Base-by-base conservation (phyloP, 2,329 filamentous ascomycete genomes). In the Coleophoma cylindrospora region DNA sequence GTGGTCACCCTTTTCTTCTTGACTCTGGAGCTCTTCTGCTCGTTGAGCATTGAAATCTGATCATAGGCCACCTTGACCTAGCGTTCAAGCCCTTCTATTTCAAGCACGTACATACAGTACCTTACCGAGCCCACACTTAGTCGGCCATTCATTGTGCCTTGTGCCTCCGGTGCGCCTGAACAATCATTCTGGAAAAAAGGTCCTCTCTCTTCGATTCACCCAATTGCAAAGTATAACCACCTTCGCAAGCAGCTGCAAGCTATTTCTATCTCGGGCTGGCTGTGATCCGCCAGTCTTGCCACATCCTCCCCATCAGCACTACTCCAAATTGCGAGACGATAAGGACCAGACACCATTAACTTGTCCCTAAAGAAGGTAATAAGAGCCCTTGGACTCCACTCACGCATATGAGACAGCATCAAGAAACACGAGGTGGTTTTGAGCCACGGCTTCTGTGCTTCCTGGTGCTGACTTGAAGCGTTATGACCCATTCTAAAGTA, bases 111-210 rank as follows among this genome's bases (percentile, higher is more conserved):
- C 32, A 11, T 32, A 34, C 44, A 17, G 22, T 15, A n/a, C 21
- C 37, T 22, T 38, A 22, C 40, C 21, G 17, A 45, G 40, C 49
- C 21, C 21, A 49, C 32, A 38, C 49, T 13, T 32, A 41, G 27
- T 27, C 6, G 27, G 27, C 27, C 27, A 43, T 56, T 46, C 54
- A 50, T 52, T 44, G 13, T 15, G 19, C 12, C 41, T 44, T 32
- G 41, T 19, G 41, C 41, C 19, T 27, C 21, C 12, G 33, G 13
- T 11, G 32, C 41, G 33, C 41, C 32, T 44, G n/a, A 27, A 27
- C 27, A 27, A 7, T 10, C 6, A 27, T 27, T 27, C 27, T 27
- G 27, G 27, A 27, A 27, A 32, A 21, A 11, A 13, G 14, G 12
- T 32, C 41, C 33, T 7, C n/a, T 44, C 22, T 10, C 10, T 44